A percentile compares a stretch with the other conserved stretches of the same genome.
phyloP scores from a whole-genome alignment of 129 eudicot genomes.

The Chrysanthemum makinoi region DNA sequence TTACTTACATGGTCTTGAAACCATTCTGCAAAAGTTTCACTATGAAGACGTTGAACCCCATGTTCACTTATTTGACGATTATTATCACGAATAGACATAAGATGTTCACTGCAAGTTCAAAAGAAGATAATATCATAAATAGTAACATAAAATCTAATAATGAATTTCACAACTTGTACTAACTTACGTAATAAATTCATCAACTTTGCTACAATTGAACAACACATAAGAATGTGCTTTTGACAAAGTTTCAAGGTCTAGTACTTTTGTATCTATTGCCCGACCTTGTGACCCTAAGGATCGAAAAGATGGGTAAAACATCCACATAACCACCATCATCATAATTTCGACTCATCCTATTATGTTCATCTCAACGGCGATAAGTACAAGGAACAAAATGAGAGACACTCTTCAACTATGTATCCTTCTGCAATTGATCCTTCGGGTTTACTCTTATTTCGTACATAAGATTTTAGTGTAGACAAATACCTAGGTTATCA shows the following conservation, averaged over 20 bases:
- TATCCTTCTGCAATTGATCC: constrained; percentile 29
- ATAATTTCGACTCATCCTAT: background rate
- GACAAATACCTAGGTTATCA: constrained; percentile 1
- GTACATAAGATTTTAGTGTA: constrained; percentile 17
- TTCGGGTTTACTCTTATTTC: constrained; percentile 25
- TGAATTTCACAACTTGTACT: too few species aligned
- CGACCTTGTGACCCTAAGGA: too few species aligned
- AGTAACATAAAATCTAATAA: too few species aligned
- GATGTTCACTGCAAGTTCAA: too few species aligned
- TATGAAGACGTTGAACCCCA: constrained; percentile 9
- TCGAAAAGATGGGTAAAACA: background rate
- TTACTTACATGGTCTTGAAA: constrained; percentile 14
- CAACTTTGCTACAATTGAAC: too few species aligned
- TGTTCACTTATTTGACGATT: too few species aligned
- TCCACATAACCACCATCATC: background rate
- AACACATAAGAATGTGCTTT: too few species aligned
- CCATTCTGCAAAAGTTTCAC: background rate
- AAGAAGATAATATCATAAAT: too few species aligned
- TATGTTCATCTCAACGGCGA: background rate
- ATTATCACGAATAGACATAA: too few species aligned
- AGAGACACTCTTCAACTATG: background rate
- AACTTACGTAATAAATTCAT: too few species aligned
- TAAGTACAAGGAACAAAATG: background rate
- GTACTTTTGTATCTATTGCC: too few species aligned
- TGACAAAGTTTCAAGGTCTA: too few species aligned